A percentile compares a stretch with the other conserved stretches of the same genome.
Conservation (phyloP, 2,329 filamentous ascomycete genomes). For the Penicillium polonicum region DNA sequence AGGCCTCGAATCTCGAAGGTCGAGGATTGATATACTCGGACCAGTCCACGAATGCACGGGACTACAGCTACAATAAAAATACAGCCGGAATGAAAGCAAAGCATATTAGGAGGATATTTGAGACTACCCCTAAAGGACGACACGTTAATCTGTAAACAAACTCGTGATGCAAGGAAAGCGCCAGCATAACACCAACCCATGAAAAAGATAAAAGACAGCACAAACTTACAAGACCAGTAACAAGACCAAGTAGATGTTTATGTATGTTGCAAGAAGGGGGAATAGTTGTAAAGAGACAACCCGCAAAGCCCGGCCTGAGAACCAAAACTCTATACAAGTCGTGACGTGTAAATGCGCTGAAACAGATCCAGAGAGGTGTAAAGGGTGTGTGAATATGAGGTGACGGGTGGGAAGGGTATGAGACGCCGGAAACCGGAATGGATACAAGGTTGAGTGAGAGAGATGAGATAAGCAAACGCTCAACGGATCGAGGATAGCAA, state of each 20-base stretch:
- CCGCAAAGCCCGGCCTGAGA: slow-evolving; percentile 16
- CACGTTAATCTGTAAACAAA: slow-evolving; percentile 1
- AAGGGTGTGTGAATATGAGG: not conserved
- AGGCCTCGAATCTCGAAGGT: not conserved
- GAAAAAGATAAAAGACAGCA: slow-evolving; percentile 13
- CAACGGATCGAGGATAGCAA: slow-evolving; percentile 1
- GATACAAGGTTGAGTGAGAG: slow-evolving; percentile 6
- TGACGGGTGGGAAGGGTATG: slow-evolving; percentile 16
- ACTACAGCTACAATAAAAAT: not conserved
- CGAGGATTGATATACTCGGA: not conserved
- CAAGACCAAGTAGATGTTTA: slow-evolving; percentile 17
- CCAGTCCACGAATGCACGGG: not conserved
- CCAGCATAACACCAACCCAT: slow-evolving; percentile 20
- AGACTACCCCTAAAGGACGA: not conserved
- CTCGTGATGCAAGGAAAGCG: slow-evolving; percentile 14
- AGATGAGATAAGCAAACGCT: slow-evolving; percentile 8
- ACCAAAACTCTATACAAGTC: slow-evolving; percentile 27
- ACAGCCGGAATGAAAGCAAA: not conserved
- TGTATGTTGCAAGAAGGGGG: slow-evolving; percentile 19
- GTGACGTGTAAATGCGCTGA: slow-evolving; percentile 23
- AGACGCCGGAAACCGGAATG: slow-evolving; percentile 14
- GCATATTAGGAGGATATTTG: not conserved
- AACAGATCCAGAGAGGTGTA: slow-evolving; percentile 11
- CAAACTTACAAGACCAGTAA: not conserved
- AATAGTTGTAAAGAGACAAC: slow-evolving; percentile 18